Base-by-base conservation (phyloP, 208 protist species). In the Trypanosoma rangeli region DNA sequence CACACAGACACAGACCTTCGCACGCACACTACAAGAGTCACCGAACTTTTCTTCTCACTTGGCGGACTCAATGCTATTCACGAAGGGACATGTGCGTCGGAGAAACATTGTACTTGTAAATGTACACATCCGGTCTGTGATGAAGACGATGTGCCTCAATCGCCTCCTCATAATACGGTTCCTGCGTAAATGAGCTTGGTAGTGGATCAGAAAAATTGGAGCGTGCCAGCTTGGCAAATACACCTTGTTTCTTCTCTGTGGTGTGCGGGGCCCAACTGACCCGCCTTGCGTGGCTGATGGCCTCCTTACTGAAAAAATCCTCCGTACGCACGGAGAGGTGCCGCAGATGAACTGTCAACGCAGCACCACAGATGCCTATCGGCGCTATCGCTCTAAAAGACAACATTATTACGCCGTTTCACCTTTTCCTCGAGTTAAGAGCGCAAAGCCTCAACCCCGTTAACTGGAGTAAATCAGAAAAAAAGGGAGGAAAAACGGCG, bases 281-380 rank as follows among this genome's bases (percentile, higher is more conserved):
- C n/a, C 92, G 86, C n/a, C 92, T 79, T 29, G 89, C 81, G 68
- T 96, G 92, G 60, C 89, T 94, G 24, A 94, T 71, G 0, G 81
- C 92, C 72, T 96, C 92, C 67, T 94, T 93, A 62, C 86, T 92
- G 68, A 96, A 96, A 63, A 94, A 96, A 52, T 96, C 89, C 63
- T 96, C 87, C 22, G 87, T 91, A 31, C 90, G 87, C 20, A 96
- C 90, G 20, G 87, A 84, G 29, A 95, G 83, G 42, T 66, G 44
- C 16, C 66, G 60, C 22, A 18, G 37, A 79, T 86, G 7, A 39
- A 50, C 0, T 24, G 48, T 26, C 26, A 58, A 20, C 1, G 26
- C 53, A 33, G 15, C 13, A 1, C 39, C 29, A 31, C 44, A 53
- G 64, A 31, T 35, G 4, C 28, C 42, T 15, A 65, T 49, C 24